Evolutionary conservation across 345 rosid genomes (phyloP).

Genomic region (Hirschfeldia incana): DNA sequence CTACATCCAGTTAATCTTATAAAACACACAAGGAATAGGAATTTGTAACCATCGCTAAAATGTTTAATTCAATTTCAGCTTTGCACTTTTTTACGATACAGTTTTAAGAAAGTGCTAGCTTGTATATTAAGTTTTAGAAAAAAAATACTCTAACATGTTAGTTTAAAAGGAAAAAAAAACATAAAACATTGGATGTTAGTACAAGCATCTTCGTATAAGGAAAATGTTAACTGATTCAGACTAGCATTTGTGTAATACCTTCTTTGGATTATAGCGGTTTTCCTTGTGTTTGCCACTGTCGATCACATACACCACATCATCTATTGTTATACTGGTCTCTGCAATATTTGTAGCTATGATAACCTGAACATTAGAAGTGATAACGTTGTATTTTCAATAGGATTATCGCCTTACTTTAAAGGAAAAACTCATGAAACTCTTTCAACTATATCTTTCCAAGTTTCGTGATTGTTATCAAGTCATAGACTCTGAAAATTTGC

Average conservation of each 20-base stretch:
- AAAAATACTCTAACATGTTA: neutral
- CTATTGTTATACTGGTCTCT: slow-evolving; percentile 87
- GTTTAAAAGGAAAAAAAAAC: neutral
- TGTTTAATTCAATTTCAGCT: neutral
- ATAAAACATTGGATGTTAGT: neutral
- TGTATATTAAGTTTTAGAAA: neutral
- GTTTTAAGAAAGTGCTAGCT: neutral
- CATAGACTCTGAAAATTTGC: neutral
- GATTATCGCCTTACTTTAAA: neutral
- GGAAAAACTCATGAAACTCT: neutral
- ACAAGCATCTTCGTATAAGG: neutral
- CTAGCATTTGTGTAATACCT: slow-evolving; percentile 49
- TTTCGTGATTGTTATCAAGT: neutral
- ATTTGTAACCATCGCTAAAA: neutral
- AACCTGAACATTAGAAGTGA: slow-evolving; percentile 50
- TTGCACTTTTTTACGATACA: neutral
- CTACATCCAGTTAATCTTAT: neutral
- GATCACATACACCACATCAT: slow-evolving; percentile 88
- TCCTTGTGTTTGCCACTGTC: slow-evolving; percentile 96
- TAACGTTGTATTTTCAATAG: neutral
- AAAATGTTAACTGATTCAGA: slow-evolving; percentile 13
- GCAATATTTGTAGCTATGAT: slow-evolving; percentile 69
- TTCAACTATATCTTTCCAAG: neutral
- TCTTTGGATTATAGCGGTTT: slow-evolving; percentile 78
- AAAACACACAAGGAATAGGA: neutral